These are phyloP conservation scores for Tephrocybe sp. DNA, from an alignment of 768 basidiomycete genomes.

Conservation along the genomic window DNA sequence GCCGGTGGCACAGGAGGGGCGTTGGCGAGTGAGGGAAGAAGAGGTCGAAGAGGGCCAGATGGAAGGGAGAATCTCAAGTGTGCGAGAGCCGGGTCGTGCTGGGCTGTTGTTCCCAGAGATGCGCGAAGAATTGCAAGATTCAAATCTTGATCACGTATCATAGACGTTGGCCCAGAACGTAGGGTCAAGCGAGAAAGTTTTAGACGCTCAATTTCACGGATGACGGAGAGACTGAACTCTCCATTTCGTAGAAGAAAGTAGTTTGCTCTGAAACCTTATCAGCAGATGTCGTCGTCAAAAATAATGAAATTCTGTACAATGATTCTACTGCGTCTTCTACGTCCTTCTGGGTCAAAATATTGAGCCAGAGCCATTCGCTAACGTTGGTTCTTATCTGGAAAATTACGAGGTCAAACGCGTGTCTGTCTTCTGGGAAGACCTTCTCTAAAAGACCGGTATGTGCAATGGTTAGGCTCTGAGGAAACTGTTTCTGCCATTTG, in stretches of 20 bases:
- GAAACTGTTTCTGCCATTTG: conserved; percentile 76
- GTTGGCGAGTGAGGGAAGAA: conserved; percentile 68
- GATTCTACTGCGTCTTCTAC: conserved; percentile 84
- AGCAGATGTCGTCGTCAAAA: neutral
- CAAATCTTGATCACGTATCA: conserved; percentile 90
- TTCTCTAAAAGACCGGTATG: conserved; percentile 64
- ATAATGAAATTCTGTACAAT: conserved; percentile 47
- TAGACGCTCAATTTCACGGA: conserved; percentile 83
- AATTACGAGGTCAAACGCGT: conserved; percentile 73
- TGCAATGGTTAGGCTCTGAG: conserved; percentile 58
- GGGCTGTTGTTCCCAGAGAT: conserved; percentile 84
- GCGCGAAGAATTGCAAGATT: conserved; percentile 85
- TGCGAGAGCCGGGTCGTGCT: conserved; percentile 77
- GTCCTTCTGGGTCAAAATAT: conserved; percentile 80
- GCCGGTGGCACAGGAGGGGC: conserved; percentile 21
- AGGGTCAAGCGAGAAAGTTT: conserved; percentile 74
- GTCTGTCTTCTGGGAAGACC: conserved; percentile 72
- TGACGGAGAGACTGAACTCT: conserved; percentile 80
- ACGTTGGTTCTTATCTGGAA: conserved; percentile 74
- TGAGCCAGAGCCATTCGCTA: conserved; percentile 93
- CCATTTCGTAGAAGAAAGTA: conserved; percentile 89
- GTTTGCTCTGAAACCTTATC: conserved; percentile 54
- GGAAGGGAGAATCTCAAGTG: conserved; percentile 75
- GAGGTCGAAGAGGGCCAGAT: conserved; percentile 75
- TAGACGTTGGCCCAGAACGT: conserved; percentile 59